These are phyloP conservation scores for Ogataea pini DNA, from an alignment of 805 yeast genomes.

Conservation along the genomic window DNA sequence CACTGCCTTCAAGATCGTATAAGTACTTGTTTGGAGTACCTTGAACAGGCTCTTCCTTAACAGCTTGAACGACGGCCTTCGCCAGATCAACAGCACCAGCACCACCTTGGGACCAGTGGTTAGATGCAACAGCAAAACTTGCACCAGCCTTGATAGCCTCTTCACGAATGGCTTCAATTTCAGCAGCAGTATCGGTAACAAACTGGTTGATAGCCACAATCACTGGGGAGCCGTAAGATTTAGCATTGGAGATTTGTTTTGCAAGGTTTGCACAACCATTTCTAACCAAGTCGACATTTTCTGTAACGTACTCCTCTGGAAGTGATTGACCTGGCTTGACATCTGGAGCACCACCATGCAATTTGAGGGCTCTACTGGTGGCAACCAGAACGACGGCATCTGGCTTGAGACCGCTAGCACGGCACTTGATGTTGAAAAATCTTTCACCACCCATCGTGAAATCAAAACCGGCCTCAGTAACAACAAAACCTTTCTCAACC, in stretches of 20 bases:
- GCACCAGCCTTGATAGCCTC: conserved; percentile 79
- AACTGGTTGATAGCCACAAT: conserved; percentile 82
- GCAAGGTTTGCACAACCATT: conserved; percentile 74
- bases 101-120: conserved; percentile 90
- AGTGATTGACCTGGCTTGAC: conserved; percentile 83
- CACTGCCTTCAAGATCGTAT: conserved; percentile 57
- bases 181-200: conserved; percentile 69
- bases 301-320: conserved; percentile 71
- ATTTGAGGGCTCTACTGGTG: conserved; percentile 79
- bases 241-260: conserved; percentile 75
- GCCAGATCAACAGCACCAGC: conserved; percentile 77
- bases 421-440: conserved; percentile 77
- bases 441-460: conserved; percentile 93
- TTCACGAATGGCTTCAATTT: conserved; percentile 66
- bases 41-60: conserved; percentile 39
- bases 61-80: conserved; percentile 64
- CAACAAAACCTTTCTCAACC: conserved; percentile 69
- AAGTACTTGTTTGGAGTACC: conserved; percentile 44
- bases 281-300: conserved; percentile 66
- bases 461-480: conserved; percentile 88
- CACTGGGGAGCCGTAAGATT: conserved; percentile 71
- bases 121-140: conserved; percentile 71
- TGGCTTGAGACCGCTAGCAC: conserved; percentile 77
- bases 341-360: conserved; percentile 88
- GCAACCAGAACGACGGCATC: conserved; percentile 81